Evolutionary conservation across 805 yeast species (phyloP).

Genomic region (Ogataea dorogensis): DNA sequence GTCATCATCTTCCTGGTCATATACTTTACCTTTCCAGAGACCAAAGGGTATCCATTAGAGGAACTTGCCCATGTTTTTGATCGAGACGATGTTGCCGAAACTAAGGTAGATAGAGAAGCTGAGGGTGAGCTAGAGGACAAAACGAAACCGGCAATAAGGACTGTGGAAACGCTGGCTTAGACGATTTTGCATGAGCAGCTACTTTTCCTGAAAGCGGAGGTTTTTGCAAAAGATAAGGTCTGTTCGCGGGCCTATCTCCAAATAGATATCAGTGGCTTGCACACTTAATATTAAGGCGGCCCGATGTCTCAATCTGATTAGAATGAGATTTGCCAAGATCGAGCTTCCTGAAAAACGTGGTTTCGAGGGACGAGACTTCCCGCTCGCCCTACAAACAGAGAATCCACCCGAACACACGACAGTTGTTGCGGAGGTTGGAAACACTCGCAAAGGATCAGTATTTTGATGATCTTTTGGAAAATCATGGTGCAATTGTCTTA

Average conservation of each 20-base stretch:
- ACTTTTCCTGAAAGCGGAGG: slow-evolving; percentile 3
- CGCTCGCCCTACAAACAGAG: background rate
- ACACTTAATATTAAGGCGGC: too few species aligned
- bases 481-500: slow-evolving; percentile 30
- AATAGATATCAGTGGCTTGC: too few species aligned
- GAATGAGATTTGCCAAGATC: background rate
- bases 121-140: too few species aligned
- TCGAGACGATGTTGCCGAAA: slow-evolving; percentile 12
- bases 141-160: too few species aligned
- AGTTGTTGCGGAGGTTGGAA: slow-evolving; percentile 7
- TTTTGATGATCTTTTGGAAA: slow-evolving; percentile 25
- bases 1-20: slow-evolving; percentile 21
- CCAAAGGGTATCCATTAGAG: slow-evolving; percentile 38
- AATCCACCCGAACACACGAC: background rate
- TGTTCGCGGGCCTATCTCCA: too few species aligned
- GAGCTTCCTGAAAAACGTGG: slow-evolving; percentile 1
- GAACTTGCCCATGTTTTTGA: slow-evolving; percentile 30
- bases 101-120: too few species aligned
- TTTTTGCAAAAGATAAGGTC: too few species aligned
- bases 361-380: background rate
- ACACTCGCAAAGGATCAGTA: slow-evolving; percentile 21
- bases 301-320: too few species aligned
- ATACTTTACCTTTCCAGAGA: slow-evolving; percentile 47
- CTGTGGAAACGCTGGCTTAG: too few species aligned
- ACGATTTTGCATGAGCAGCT: too few species aligned